Evolutionary conservation across 2,329 filamentous ascomycete genomes (phyloP).

Genomic region (Arachnopeziza araneosa): DNA sequence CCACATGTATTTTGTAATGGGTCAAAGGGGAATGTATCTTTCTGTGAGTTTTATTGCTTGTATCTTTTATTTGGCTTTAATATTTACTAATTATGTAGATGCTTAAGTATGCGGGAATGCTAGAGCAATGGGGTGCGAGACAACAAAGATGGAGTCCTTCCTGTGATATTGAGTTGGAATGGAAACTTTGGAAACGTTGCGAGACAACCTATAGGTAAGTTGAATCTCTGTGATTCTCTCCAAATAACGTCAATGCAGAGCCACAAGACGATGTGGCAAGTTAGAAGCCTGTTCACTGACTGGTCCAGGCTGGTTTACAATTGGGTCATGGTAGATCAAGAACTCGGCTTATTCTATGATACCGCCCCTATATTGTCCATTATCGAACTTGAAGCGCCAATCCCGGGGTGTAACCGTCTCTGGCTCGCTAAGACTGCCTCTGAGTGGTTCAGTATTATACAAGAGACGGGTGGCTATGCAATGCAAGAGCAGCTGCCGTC

Average conservation of each 20-base stretch:
- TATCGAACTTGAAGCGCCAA: conserved; percentile 57
- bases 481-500: background rate
- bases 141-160: conserved; percentile 16
- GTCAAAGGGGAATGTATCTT: conserved; percentile 67
- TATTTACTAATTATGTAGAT: conserved; percentile 38
- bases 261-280: background rate
- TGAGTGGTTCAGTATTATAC: conserved; percentile 44
- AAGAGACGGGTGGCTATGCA: background rate
- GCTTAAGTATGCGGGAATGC: conserved; percentile 63
- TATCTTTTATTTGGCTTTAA: background rate
- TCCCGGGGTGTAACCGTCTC: conserved; percentile 55
- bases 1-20: conserved; percentile 74
- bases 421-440: conserved; percentile 55
- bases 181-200: conserved; percentile 59
- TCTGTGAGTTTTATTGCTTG: conserved; percentile 38
- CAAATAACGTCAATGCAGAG: background rate
- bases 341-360: conserved; percentile 62
- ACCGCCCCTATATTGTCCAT: conserved; percentile 57
- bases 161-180: conserved; percentile 44
- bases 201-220: conserved; percentile 48
- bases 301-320: conserved; percentile 60
- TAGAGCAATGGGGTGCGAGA: conserved; percentile 38
- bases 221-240: background rate
- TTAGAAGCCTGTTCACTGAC: conserved; percentile 7
- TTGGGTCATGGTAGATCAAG: conserved; percentile 70